These are phyloP conservation scores for Lachnellula willkommii DNA, from an alignment of 2,329 filamentous ascomycete genomes.

Conservation along the genomic window DNA sequence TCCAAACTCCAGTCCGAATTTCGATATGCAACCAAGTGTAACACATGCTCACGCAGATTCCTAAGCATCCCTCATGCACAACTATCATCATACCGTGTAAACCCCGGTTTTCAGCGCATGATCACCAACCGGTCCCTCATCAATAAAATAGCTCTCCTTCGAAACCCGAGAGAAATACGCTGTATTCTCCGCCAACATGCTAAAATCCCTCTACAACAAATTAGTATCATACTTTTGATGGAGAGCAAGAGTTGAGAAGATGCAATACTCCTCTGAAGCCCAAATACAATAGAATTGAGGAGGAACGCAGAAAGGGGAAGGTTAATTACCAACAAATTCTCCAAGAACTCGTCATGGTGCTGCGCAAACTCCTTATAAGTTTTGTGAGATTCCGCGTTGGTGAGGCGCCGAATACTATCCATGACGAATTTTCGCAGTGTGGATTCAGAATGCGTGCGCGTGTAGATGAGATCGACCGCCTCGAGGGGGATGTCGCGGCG, in stretches of 20 bases:
- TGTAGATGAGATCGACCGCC: slow-evolving; percentile 12
- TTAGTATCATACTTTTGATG: no score
- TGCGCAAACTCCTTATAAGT: neutral
- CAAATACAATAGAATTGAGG: no score
- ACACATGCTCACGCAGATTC: no score
- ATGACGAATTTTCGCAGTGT: slow-evolving; percentile 9
- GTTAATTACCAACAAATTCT: neutral
- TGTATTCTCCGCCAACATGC: neutral
- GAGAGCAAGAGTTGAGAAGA: no score
- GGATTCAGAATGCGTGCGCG: slow-evolving; percentile 8
- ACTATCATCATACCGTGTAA: no score
- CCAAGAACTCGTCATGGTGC: slow-evolving; percentile 6
- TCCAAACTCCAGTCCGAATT: no score
- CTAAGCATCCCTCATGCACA: no score
- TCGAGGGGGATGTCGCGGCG: slow-evolving; percentile 4
- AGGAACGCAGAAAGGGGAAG: no score
- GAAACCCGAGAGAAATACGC: neutral
- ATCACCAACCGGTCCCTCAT: neutral
- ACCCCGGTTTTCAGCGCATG: neutral
- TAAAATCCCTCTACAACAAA: neutral
- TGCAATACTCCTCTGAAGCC: no score
- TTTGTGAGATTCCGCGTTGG: neutral
- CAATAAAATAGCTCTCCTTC: neutral
- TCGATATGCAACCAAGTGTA: no score
- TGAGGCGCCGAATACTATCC: slow-evolving; percentile 7